Conservation (phyloP, 139 green algal genomes). For the Closterium sp. region DNA sequence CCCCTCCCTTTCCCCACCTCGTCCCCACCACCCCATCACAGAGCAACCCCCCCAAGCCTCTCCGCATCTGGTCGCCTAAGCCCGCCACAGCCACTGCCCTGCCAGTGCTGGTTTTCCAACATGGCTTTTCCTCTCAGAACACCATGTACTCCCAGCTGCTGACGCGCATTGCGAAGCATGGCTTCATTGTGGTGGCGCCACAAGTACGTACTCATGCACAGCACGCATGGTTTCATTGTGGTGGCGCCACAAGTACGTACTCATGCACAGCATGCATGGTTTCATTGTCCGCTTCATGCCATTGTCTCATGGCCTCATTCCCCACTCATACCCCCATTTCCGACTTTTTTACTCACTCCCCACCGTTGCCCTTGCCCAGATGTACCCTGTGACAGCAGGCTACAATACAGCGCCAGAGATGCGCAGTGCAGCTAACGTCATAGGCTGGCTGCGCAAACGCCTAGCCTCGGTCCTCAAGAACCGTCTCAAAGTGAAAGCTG, state of each 20-base stretch:
- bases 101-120: slow-evolving; percentile 35
- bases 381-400: not conserved
- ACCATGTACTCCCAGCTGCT: slow-evolving; percentile 30
- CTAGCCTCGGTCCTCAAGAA: not conserved
- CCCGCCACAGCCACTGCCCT: not conserved
- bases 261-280: no score
- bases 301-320: no score
- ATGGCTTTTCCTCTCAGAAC: slow-evolving; percentile 29
- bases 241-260: no score
- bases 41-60: no score
- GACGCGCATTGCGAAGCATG: slow-evolving; percentile 34
- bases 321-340: no score
- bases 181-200: slow-evolving; percentile 38
- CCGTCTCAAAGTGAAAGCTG: not conserved
- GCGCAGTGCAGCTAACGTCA: not conserved
- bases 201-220: slow-evolving; percentile 10
- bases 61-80: no score
- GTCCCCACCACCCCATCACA: no score
- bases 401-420: not conserved
- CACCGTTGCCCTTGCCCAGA: no score
- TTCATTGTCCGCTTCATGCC: no score
- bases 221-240: no score
- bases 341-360: no score
- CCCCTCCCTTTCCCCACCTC: no score
- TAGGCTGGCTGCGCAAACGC: not conserved